Evolutionary conservation across 805 yeast genomes (phyloP), one percentile per base, ranked within the genome.

Genomic region (Suhomyces sp.): DNA sequence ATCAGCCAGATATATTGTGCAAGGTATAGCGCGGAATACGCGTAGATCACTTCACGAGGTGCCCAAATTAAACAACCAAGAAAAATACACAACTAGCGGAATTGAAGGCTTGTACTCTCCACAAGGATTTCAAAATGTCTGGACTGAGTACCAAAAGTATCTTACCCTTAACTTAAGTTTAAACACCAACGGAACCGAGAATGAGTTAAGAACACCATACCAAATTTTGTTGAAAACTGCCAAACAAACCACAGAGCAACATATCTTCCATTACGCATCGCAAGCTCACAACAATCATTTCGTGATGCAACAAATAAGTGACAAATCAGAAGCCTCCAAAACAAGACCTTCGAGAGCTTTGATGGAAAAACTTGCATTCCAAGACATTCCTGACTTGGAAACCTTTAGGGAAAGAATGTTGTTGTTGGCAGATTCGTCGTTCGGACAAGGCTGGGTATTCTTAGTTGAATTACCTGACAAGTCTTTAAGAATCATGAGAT

Each of bases 251-350:
- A 81, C 83, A 27, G 81, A 82, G 60, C 85, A 91, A 31, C 81
- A 82, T 50, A 69, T 82, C n/a, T 92, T 86, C 77, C 94, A 92
- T 71, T 82, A 79, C 63, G 97, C 98, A 2, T 88, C 97, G 4
- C 96, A 88, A 66, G 85, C 91, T 2, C 93, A 88, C 73, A 92
- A 91, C 72, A 94, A 94, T 73, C 99, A 93, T 71, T 78, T 94
- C 47, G 90, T 87, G 61, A 84, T 91, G 63, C 83, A 86, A 66
- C 87, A 87, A 62, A 71, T 85, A 45, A 58, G 70, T 10, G 66
- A 68, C 57, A 62, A 63, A 51, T 50, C 61, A 3, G 64, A 59
- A 41, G 77, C 78, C 5, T 47, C 57, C 33, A 51, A 60, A 29
- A 70, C 78, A 13, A 58, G 62, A 55, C 78, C 79, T 10, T 66